A percentile compares a stretch with the other conserved stretches of the same genome.
phyloP scores from a whole-genome alignment of 208 protist genomes.

The Trypanosoma congolense region DNA sequence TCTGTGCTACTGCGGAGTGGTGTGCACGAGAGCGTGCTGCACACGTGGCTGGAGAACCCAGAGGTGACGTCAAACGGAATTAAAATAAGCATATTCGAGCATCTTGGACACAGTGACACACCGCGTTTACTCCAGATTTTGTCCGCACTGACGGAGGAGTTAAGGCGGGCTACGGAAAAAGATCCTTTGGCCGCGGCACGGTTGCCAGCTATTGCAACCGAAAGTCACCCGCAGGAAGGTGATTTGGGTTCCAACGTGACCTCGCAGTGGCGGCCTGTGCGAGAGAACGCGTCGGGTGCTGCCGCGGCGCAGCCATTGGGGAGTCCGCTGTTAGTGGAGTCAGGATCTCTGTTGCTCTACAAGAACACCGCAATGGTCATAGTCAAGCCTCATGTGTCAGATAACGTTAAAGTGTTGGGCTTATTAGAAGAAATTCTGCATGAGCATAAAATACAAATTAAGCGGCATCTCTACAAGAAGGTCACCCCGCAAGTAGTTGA shows the following conservation, averaged over 20 bases:
- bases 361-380: conserved; percentile 49
- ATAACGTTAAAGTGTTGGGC: conserved; percentile 12
- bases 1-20: conserved; percentile 28
- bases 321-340: background rate
- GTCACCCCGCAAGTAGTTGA: conserved; percentile 21
- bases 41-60: conserved; percentile 33
- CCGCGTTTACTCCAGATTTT: conserved; percentile 23
- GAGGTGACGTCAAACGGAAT: conserved; percentile 22
- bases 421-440: conserved; percentile 25
- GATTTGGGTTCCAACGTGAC: background rate
- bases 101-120: conserved; percentile 29
- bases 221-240: background rate
- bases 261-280: background rate
- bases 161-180: conserved; percentile 5
- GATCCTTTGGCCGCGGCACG: conserved; percentile 4
- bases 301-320: background rate
- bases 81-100: conserved; percentile 37
- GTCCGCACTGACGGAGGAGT: conserved; percentile 21
- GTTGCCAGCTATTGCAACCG: conserved; percentile 3
- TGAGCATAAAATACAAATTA: conserved; percentile 24
- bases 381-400: conserved; percentile 43
- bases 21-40: conserved; percentile 22
- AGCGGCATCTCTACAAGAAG: conserved; percentile 19
- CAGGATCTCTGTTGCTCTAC: conserved; percentile 22
- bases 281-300: background rate